Evolutionary conservation across 2,329 filamentous ascomycete species (phyloP), one percentile per base, ranked within the genome.

Genomic region (Exophiala aquamarina): DNA sequence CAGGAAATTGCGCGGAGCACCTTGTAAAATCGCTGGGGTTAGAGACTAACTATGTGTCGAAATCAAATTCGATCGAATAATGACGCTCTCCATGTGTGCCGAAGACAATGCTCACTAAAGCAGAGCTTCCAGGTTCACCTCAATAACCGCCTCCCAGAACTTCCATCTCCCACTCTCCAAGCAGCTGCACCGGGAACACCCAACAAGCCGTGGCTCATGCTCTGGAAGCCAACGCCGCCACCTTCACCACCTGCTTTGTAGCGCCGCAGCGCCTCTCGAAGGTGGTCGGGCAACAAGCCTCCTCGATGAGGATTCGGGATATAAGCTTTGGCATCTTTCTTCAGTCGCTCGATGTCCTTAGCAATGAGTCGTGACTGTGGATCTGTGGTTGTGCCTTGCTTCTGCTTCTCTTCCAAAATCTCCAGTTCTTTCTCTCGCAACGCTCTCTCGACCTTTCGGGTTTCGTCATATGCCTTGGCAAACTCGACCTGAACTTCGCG

Each of bases 401-500:
- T 59, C n/a, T 55, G 55, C 33, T 61, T 57, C 38, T 58, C 59
- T n/a, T 63, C 60, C 14, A 62, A 60, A 8, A 58, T 73, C 38
- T 75, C 73, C 54, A 73, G 76, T n/a, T 77, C 71, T 4, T 76
- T 75, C 41, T 81, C 77, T 43, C 82, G 74, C 1, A 77, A 76
- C 56, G 79, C 75, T 59, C 78, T 78, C 58, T 76, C 70, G 18
- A 71, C 75, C 41, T 75, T 73, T 3, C 76, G 75, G 2, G 71
- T 73, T 59, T 79, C 67, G 50, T 77, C 75, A 47, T 72, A 70
- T 4, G 73, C 76, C 4, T 72, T 69, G 10, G 70, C 71, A 66
- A 68, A 72, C 57, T 74, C 69, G 60, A 72, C 52, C 62, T 86
- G 83, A 4, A 86, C 81, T 8, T 79, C 78, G 47, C 81, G 70